Conservation (phyloP, 2,329 filamentous ascomycete species). For the Colletotrichum tropicicola region DNA sequence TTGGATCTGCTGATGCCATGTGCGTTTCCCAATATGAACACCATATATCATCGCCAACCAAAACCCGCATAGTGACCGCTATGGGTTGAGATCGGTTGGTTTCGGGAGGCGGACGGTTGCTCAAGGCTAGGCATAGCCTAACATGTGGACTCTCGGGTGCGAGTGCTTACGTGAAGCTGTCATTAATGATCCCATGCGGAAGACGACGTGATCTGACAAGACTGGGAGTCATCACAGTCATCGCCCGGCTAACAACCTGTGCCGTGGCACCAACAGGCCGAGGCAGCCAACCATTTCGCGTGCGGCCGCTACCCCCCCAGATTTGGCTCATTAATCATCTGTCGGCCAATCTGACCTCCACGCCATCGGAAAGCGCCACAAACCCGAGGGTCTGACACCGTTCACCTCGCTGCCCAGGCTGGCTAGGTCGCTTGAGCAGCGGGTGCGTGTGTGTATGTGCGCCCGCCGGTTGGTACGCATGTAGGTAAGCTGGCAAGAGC, state of each 20-base stretch:
- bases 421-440: neutral
- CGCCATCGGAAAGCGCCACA: conserved; percentile 22
- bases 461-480: neutral
- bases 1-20: conserved; percentile 10
- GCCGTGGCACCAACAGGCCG: conserved; percentile 18
- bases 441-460: neutral
- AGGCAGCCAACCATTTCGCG: conserved; percentile 23
- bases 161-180: conserved; percentile 27
- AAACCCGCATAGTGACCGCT: neutral
- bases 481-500: neutral
- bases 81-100: neutral
- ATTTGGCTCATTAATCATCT: conserved; percentile 13
- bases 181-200: conserved; percentile 25
- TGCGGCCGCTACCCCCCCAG: neutral
- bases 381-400: conserved; percentile 25
- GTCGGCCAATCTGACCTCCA: conserved; percentile 15
- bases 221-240: conserved; percentile 19
- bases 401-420: neutral
- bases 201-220: conserved; percentile 20
- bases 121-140: conserved; percentile 8
- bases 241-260: conserved; percentile 22
- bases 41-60: neutral
- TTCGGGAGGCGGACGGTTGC: conserved; percentile 4
- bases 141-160: conserved; percentile 8
- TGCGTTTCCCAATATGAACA: neutral